Evolutionary conservation across 768 basidiomycete species (phyloP).

Genomic region (Pulveroboletus sp.): DNA sequence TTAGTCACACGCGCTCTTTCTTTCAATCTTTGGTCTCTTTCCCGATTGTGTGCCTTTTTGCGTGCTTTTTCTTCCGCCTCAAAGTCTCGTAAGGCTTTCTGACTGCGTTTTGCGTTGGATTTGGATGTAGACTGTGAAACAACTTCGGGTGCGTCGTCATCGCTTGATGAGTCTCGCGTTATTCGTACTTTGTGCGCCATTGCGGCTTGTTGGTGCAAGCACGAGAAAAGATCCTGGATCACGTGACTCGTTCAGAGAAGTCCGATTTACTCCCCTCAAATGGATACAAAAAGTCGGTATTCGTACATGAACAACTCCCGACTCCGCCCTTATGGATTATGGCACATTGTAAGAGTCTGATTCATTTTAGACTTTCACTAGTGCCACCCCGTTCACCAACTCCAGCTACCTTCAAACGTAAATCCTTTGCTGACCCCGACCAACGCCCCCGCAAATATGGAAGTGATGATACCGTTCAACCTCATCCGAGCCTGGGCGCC

Average conservation of each 20-base stretch:
- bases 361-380: background rate
- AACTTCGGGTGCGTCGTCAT: slow-evolving; percentile 48
- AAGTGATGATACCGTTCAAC: background rate
- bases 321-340: background rate
- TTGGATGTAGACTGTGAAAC: slow-evolving; percentile 46
- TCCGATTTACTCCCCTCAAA: too few species aligned
- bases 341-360: background rate
- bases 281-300: too few species aligned
- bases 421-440: background rate
- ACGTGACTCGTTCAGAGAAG: background rate
- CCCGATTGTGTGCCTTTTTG: slow-evolving; percentile 42
- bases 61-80: slow-evolving; percentile 37
- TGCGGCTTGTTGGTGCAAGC: background rate
- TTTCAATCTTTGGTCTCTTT: slow-evolving; percentile 46
- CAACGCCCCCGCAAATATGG: background rate
- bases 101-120: slow-evolving; percentile 34
- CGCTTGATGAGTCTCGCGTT: slow-evolving; percentile 22
- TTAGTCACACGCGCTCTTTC: slow-evolving; percentile 35
- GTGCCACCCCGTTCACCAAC: background rate
- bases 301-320: too few species aligned
- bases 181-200: slow-evolving; percentile 20
- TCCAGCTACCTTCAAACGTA: background rate
- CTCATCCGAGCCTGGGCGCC: background rate
- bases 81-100: slow-evolving; percentile 35
- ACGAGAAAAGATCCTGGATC: background rate